Conservation (phyloP, 176 grass and related monocot species). For the Cenchrus fungigraminus region DNA sequence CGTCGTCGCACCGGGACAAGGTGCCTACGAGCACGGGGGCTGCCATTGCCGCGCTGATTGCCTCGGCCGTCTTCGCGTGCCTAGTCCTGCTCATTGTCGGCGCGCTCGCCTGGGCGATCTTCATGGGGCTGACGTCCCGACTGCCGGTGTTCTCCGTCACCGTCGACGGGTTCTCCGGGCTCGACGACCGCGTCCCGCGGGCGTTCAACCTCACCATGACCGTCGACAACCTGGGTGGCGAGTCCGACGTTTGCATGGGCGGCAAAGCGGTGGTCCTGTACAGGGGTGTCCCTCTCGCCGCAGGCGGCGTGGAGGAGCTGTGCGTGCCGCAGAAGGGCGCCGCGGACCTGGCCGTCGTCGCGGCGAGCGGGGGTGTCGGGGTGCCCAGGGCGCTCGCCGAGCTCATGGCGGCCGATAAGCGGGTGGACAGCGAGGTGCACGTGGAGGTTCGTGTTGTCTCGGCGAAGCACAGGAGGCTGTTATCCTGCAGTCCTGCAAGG, state of each 20-base stretch:
- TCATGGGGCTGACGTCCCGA: neutral
- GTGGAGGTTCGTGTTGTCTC: constrained; percentile 14
- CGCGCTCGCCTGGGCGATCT: too few relatives aligned
- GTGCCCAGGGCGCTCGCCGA: constrained; percentile 10
- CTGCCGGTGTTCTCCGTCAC: neutral
- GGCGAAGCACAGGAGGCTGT: neutral
- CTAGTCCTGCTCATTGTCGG: too few relatives aligned
- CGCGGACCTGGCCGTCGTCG: constrained; percentile 1
- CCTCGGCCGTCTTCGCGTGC: too few relatives aligned
- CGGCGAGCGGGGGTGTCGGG: constrained; percentile 32
- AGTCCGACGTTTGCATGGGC: neutral
- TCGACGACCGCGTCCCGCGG: neutral
- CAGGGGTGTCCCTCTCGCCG: neutral
- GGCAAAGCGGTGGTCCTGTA: constrained; percentile 31
- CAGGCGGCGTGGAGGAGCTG: neutral
- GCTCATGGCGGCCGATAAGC: constrained; percentile 18
- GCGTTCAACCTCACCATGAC: neutral
- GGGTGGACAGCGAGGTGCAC: neutral
- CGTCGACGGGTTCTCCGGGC: neutral
- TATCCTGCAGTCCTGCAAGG: neutral
- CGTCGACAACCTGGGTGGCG: neutral
- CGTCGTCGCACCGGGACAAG: too few relatives aligned
- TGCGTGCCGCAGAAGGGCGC: constrained; percentile 7
- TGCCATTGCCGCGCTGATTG: too few relatives aligned
- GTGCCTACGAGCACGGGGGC: too few relatives aligned